Conservation (phyloP, 1,284 basidiomycete genomes). For the Pholiota adiposa region DNA sequence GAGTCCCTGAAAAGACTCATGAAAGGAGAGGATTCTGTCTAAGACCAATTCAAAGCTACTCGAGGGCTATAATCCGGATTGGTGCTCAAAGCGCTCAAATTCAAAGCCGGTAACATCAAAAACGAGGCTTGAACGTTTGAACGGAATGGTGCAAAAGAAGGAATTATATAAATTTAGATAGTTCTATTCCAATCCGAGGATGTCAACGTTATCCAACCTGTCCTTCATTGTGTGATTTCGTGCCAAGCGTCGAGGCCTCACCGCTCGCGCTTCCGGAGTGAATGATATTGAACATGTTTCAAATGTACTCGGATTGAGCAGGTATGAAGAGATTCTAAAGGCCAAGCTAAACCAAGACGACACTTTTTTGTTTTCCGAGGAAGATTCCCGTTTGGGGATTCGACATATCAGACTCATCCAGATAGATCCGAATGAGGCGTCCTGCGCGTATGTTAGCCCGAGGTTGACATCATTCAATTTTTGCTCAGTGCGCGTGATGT, state of each 20-base stretch:
- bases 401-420: neutral
- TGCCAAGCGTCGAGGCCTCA: neutral
- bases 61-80: too few species aligned
- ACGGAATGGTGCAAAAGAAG: too few species aligned
- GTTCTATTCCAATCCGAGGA: too few species aligned
- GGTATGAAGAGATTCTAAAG: neutral
- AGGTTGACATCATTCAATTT: conserved; percentile 1
- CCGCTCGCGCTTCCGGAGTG: neutral
- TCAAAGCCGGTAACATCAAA: too few species aligned
- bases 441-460: neutral
- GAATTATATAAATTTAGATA: too few species aligned
- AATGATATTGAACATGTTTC: neutral
- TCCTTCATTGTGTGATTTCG: too few species aligned
- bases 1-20: neutral
- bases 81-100: too few species aligned
- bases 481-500: neutral
- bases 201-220: too few species aligned
- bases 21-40: neutral
- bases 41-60: too few species aligned
- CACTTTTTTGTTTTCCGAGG: neutral
- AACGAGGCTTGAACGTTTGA: too few species aligned
- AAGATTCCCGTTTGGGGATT: neutral
- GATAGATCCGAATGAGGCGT: neutral
- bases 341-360: neutral
- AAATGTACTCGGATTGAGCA: neutral